Percentiles rank a stretch among this genome's conserved stretches.
Evolutionary conservation across 2,329 filamentous ascomycete species (phyloP).

Genomic region (Trichoderma lentiforme): DNA sequence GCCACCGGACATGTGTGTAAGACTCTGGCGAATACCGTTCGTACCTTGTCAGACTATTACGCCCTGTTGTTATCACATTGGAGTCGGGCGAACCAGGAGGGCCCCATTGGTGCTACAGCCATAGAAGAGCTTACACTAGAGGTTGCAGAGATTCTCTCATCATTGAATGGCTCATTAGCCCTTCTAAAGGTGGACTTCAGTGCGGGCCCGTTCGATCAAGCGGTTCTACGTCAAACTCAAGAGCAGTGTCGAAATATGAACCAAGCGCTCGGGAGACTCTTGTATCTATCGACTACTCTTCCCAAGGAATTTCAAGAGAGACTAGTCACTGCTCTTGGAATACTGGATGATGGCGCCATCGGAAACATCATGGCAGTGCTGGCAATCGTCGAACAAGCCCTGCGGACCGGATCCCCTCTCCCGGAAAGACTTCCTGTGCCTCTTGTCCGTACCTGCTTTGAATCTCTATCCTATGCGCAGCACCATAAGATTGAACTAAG

Average conservation of each 20-base stretch:
- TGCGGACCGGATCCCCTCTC: conserved; percentile 46
- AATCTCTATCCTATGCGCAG: conserved; percentile 24
- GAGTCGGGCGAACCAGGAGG: conserved; percentile 31
- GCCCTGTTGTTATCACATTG: conserved; percentile 46
- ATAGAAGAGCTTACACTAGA: conserved; percentile 31
- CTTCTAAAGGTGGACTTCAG: conserved; percentile 32
- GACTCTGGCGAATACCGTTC: conserved; percentile 42
- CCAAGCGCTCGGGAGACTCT: conserved; percentile 31
- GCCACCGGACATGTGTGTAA: conserved; percentile 44
- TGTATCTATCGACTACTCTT: conserved; percentile 35
- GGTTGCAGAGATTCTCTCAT: conserved; percentile 29
- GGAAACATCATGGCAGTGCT: conserved; percentile 51
- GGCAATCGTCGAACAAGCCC: conserved; percentile 43
- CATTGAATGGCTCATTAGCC: conserved; percentile 27
- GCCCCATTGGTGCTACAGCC: conserved; percentile 31
- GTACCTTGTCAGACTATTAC: conserved; percentile 46
- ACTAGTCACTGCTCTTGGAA: conserved; percentile 36
- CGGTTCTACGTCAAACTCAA: conserved; percentile 30
- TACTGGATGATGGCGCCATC: conserved; percentile 43
- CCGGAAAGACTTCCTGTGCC: conserved; percentile 48
- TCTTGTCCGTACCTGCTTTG: conserved; percentile 36
- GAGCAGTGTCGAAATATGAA: conserved; percentile 34
- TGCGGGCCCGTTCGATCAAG: conserved; percentile 31
- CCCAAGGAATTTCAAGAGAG: conserved; percentile 40
- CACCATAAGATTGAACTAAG: conserved; percentile 30